Evolutionary conservation across 2,329 filamentous ascomycete genomes (phyloP), one percentile per base, ranked within the genome.

Genomic region (Diaporthe batatas): DNA sequence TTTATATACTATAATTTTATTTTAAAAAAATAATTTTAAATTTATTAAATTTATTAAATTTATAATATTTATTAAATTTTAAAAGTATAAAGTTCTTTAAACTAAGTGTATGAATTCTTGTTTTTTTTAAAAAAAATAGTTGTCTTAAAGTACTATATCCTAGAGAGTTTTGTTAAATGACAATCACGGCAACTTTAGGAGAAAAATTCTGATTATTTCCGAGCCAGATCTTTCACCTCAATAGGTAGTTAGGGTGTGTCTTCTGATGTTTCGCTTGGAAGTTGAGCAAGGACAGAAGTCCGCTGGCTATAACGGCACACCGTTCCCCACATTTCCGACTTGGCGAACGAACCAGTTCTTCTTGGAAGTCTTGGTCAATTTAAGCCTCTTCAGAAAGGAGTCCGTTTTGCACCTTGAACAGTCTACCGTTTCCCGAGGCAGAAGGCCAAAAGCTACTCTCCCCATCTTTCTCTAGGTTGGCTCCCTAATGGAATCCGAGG

Each of bases 291-390:
- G 54, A n/a, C 21, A 36, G 11, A 10, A 7, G 5, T 23, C 21
- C 23, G 23, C 32, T 57, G 54, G 54, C 32, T 57, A 36, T 23
- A 36, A 57, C 54, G 54, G 54, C 54, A 57, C 54, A 3, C 10
- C 10, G 23, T 32, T 57, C 32, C 32, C 54, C 54, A 57, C 54
- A 32, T 39, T 23, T 57, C 54, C 54, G 32, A 57, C 54, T 36
- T 57, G 32, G 54, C 54, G 18, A n/a, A n/a, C 18, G 18, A n/a
- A 57, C 54, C 18, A 57, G 7, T 57, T 11, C 29, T 34, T 55
- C 53, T 57, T 57, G 54, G 54, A 57, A 57, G 54, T 57, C 54
- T 57, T 57, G 54, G 18, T 36, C 18, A 57, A 57, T 57, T 57
- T 57, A 36, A 8, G 54, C 18, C 18, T 21, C 54, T 57, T 57